These are phyloP conservation scores for Astragalus membranaceus DNA, from an alignment of 306 rosid genomes.

Conservation along the genomic window DNA sequence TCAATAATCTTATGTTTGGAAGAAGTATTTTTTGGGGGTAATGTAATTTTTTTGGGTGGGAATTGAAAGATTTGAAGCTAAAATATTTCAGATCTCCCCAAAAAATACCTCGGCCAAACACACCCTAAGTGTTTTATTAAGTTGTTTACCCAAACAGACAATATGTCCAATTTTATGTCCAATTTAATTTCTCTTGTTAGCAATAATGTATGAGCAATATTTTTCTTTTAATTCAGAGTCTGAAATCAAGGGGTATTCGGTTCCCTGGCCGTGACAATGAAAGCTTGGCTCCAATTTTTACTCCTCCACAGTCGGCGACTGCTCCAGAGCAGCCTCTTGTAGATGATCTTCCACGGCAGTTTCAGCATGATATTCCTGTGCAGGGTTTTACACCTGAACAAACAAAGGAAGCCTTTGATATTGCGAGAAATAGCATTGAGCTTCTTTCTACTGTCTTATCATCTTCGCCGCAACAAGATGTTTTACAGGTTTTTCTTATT, in stretches of 20 bases:
- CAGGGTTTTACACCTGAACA: conserved; percentile 68
- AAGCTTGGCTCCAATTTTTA: conserved; percentile 92
- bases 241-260: conserved; percentile 83
- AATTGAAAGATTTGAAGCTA: too few relatives aligned
- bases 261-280: conserved; percentile 97
- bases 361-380: conserved; percentile 46
- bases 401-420: conserved; percentile 88
- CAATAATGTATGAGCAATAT: neutral
- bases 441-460: conserved; percentile 84
- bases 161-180: neutral
- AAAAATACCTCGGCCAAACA: too few relatives aligned
- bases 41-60: too few relatives aligned
- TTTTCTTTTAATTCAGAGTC: conserved; percentile 44
- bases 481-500: conserved; percentile 46
- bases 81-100: too few relatives aligned
- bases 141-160: too few relatives aligned
- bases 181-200: neutral
- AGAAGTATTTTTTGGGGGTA: too few relatives aligned
- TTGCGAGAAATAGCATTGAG: conserved; percentile 91
- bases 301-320: conserved; percentile 68
- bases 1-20: too few relatives aligned
- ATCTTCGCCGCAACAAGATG: conserved; percentile 90
- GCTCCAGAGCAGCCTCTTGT: conserved; percentile 48
- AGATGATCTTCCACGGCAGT: conserved; percentile 37
- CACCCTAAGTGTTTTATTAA: too few relatives aligned